These are phyloP conservation scores for Lagenidium giganteum DNA, from an alignment of 352 stramenopile species.

Conservation along the genomic window DNA sequence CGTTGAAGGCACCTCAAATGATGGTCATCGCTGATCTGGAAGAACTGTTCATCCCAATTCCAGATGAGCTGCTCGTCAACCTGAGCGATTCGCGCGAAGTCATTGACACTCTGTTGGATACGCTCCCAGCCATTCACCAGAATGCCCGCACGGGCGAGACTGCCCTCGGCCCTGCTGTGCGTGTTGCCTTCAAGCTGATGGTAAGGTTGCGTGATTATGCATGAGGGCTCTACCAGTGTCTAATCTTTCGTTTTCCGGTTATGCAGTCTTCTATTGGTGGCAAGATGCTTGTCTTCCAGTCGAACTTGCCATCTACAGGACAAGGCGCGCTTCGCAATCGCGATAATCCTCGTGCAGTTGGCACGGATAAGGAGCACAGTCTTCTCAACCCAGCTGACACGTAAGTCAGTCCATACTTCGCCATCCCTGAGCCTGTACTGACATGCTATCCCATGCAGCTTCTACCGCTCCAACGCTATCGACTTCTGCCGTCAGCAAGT, in stretches of 20 bases:
- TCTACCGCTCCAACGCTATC: slow-evolving; percentile 90
- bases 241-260: not conserved
- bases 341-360: slow-evolving; percentile 75
- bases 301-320: slow-evolving; percentile 69
- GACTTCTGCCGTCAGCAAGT: slow-evolving; percentile 99
- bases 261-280: slow-evolving; percentile 73
- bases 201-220: slow-evolving; percentile 81
- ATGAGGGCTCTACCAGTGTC: slow-evolving; percentile 11
- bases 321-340: slow-evolving; percentile 79
- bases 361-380: slow-evolving; percentile 88
- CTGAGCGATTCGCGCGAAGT: slow-evolving; percentile 92
- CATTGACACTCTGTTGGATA: slow-evolving; percentile 95
- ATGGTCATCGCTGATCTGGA: slow-evolving; percentile 87
- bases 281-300: slow-evolving; percentile 89
- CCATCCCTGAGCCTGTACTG: too few relatives aligned
- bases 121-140: slow-evolving; percentile 88
- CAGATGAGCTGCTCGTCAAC: slow-evolving; percentile 98
- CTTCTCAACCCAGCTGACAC: slow-evolving; percentile 87
- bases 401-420: slow-evolving; percentile 24
- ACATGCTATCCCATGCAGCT: too few relatives aligned
- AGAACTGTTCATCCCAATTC: slow-evolving; percentile 88
- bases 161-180: slow-evolving; percentile 83
- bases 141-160: slow-evolving; percentile 76
- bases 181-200: slow-evolving; percentile 97
- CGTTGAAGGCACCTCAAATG: slow-evolving; percentile 83